Percentiles rank a stretch among this genome's conserved stretches.
Conservation (phyloP, 1,139 yeast genomes). For the Diutina catenulata region DNA sequence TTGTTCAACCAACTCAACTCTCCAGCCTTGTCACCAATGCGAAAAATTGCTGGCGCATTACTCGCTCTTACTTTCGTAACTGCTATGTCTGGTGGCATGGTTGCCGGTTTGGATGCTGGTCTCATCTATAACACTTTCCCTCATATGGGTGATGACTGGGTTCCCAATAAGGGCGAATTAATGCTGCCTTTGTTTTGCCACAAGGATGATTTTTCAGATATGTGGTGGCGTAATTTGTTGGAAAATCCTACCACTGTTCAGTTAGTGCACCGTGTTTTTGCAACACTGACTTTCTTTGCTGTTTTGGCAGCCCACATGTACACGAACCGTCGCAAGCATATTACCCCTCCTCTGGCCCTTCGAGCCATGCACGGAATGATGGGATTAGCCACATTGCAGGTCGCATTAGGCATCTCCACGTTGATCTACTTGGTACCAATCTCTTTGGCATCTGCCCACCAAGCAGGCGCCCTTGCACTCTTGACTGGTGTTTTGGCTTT, state of each 20-base stretch:
- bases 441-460: constrained; percentile 89
- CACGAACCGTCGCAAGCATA: constrained; percentile 40
- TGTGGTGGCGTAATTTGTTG: constrained; percentile 83
- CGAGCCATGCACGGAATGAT: constrained; percentile 52
- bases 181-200: constrained; percentile 68
- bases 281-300: constrained; percentile 67
- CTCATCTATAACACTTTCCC: constrained; percentile 94
- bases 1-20: constrained; percentile 39
- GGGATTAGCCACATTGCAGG: constrained; percentile 80
- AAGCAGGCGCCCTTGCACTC: constrained; percentile 91
- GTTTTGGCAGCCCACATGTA: constrained; percentile 58
- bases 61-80: constrained; percentile 68
- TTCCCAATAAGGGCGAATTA: constrained; percentile 66
- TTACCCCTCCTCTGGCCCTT: constrained; percentile 46
- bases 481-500: constrained; percentile 68
- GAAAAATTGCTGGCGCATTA: constrained; percentile 42
- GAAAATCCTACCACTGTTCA: constrained; percentile 98
- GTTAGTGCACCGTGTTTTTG: constrained; percentile 77
- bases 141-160: constrained; percentile 75
- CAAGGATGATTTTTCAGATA: constrained; percentile 53
- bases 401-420: constrained; percentile 74
- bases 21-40: constrained; percentile 46
- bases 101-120: constrained; percentile 97
- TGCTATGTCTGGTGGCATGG: constrained; percentile 96
- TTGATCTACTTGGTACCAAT: constrained; percentile 84